Base-by-base conservation (phyloP, 2,329 filamentous ascomycete genomes). In the Fusarium chuoi region DNA sequence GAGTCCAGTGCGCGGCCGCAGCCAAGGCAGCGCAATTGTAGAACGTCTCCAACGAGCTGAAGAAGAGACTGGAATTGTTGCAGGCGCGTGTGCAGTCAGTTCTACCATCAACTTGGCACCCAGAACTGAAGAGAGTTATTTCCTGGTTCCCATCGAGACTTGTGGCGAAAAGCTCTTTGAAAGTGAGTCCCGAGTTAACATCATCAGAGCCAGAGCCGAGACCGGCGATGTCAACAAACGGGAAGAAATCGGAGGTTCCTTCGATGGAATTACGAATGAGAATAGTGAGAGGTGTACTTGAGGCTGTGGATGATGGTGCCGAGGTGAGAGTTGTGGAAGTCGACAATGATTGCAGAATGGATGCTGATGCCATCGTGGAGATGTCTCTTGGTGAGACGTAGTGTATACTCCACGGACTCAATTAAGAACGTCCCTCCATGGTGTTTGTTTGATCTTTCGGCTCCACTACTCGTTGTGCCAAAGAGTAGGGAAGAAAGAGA, bases 21-120 rank as follows among this genome's bases (percentile, higher is more conserved):
- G 82, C 78, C 28, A 83, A 68, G 7, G 82, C 81, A 28, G 81
- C 81, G 51, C 82, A 83, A 71, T 83, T 83, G 76, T 83, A 83
- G 52, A 83, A 83, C 2, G 81, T 82, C 67, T 83, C 82, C 11
- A 82, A 68, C 3, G 80, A 82, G 58, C 77, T 77, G 62, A 83
- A 83, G 66, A 82, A 78, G 42, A 74, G 66, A 20, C 70, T 46
- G 2, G 79, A 72, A 49, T 76, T 73, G 55, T 78, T 77, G 76
- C 82, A 83, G 30, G 81, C 82, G 22, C 68, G 67, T 3, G 80
- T 77, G 55, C 82, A 83, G 60, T 83, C 81, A 7, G 73, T 55
- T 30, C 63, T 68, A 30, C 76, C 79, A 41, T 78, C 74, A 11
- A 82, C 65, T 4, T 62, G 65, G 74, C 82, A 83, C 12, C 82